phyloP scores from a whole-genome alignment of 2,329 filamentous ascomycete genomes.

The Colletotrichum melonis region DNA sequence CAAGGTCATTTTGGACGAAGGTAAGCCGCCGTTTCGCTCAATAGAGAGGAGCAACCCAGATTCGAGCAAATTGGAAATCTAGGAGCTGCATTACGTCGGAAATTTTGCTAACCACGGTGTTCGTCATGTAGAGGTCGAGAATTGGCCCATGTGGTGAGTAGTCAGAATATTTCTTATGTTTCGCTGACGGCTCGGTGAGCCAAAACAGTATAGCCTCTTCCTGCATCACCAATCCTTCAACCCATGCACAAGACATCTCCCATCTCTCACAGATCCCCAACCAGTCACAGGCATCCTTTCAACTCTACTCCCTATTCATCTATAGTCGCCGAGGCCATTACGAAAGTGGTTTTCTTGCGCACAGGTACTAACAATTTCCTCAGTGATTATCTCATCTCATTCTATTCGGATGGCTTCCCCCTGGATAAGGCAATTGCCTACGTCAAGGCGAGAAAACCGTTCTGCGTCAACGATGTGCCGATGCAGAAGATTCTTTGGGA shows the following conservation, averaged over 20 bases:
- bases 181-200: constrained; percentile 45
- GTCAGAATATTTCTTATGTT: background rate
- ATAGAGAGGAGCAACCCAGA: background rate
- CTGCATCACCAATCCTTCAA: background rate
- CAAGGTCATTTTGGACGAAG: constrained; percentile 97
- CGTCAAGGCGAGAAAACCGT: constrained; percentile 90
- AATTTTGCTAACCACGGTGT: background rate
- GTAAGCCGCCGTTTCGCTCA: constrained; percentile 48
- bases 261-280: background rate
- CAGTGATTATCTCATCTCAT: constrained; percentile 93
- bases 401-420: constrained; percentile 98
- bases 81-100: background rate
- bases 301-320: background rate
- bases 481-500: constrained; percentile 99
- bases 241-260: background rate
- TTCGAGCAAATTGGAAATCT: background rate
- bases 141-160: constrained; percentile 88
- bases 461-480: constrained; percentile 95
- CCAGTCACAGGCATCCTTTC: background rate
- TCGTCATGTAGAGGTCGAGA: constrained; percentile 76
- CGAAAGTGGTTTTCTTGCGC: constrained; percentile 9
- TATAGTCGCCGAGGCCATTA: background rate
- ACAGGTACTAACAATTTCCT: constrained; percentile 9
- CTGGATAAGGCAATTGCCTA: constrained; percentile 98
- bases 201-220: constrained; percentile 46